Evolutionary conservation across 192 early-diverging fungal species (phyloP).

Genomic region (Coemansia sp.): DNA sequence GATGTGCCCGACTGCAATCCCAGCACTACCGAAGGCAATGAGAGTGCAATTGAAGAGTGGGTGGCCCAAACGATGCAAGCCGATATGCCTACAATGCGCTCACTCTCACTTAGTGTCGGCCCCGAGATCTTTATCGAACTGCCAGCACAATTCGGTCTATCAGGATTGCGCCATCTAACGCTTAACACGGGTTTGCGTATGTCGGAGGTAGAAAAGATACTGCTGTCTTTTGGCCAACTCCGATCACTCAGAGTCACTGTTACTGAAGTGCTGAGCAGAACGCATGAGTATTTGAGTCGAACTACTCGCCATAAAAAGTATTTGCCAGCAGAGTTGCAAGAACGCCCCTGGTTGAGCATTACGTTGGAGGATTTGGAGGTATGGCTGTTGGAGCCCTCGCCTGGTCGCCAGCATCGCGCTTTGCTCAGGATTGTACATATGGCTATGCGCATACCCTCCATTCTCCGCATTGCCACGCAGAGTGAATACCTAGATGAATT

Average conservation of each 20-base stretch:
- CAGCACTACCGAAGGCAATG: slow-evolving; percentile 7
- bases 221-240: slow-evolving; percentile 15
- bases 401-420: slow-evolving; percentile 8
- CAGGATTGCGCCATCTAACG: slow-evolving; percentile 13
- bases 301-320: slow-evolving; percentile 27
- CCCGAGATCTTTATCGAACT: slow-evolving; percentile 9
- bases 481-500: slow-evolving; percentile 14
- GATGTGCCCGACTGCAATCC: slow-evolving; percentile 21
- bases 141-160: slow-evolving; percentile 9
- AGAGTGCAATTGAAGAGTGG: slow-evolving; percentile 17
- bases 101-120: slow-evolving; percentile 13
- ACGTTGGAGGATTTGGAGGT: slow-evolving; percentile 20
- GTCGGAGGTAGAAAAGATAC: slow-evolving; percentile 34
- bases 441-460: slow-evolving; percentile 25
- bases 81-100: background rate
- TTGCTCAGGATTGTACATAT: slow-evolving; percentile 31
- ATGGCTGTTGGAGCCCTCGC: slow-evolving; percentile 13
- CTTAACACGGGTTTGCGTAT: slow-evolving; percentile 27
- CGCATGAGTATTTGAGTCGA: slow-evolving; percentile 45
- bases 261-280: slow-evolving; percentile 21
- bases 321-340: background rate
- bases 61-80: background rate
- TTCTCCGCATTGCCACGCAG: slow-evolving; percentile 28
- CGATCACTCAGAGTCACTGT: slow-evolving; percentile 19
- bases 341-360: slow-evolving; percentile 10